These are phyloP conservation scores for Kuraishia hungarica DNA, from an alignment of 805 yeast species.

Conservation along the genomic window DNA sequence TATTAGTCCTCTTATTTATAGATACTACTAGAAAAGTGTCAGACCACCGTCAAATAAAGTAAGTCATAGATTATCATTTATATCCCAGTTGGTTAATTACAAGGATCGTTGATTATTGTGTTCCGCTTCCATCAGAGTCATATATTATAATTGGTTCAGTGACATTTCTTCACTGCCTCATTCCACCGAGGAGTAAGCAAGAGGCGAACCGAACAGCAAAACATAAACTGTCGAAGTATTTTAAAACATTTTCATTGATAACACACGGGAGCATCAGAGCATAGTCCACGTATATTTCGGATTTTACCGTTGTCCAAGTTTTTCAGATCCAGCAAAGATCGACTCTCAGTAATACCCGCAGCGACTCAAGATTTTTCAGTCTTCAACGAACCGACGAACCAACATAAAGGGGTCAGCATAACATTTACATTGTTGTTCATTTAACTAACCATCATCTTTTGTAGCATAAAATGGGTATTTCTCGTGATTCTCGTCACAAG, in stretches of 20 bases:
- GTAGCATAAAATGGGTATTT: constrained; percentile 80
- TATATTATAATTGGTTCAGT: neutral
- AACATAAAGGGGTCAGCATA: neutral
- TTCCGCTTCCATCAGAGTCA: neutral
- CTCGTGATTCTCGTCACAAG: constrained; percentile 99
- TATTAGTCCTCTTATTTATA: neutral
- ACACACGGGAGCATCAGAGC: too few species aligned
- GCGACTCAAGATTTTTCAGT: neutral
- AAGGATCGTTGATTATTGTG: neutral
- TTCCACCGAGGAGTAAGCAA: neutral
- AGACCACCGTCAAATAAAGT: neutral
- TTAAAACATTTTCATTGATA: too few species aligned
- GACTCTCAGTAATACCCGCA: too few species aligned
- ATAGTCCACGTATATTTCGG: too few species aligned
- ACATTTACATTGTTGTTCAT: neutral
- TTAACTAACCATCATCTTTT: constrained; percentile 4
- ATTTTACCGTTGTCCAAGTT: too few species aligned
- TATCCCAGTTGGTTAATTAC: neutral
- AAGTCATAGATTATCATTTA: neutral
- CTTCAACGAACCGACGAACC: neutral
- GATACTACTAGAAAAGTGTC: neutral
- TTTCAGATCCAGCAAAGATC: too few species aligned
- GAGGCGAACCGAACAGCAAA: neutral
- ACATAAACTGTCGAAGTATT: too few species aligned
- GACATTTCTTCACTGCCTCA: neutral